Evolutionary conservation across 805 yeast genomes (phyloP).

Genomic region (Pichia deserticola): DNA sequence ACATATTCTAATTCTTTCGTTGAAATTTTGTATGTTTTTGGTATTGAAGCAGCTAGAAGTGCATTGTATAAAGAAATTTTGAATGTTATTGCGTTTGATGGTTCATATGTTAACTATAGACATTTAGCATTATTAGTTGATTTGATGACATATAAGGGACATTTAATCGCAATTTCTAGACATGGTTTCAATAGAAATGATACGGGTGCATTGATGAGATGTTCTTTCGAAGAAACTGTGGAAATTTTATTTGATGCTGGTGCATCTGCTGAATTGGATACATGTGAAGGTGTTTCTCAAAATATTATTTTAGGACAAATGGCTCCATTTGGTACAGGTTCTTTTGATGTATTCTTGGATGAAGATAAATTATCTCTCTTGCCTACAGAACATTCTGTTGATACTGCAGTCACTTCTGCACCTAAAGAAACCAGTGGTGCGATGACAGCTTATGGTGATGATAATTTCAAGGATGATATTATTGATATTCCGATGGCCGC

Average conservation of each 20-base stretch:
- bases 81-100: constrained; percentile 98
- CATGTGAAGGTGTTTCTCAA: constrained; percentile 97
- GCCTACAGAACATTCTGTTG: constrained; percentile 40
- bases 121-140: constrained; percentile 97
- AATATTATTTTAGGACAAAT: constrained; percentile 96
- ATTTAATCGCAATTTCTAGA: constrained; percentile 97
- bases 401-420: constrained; percentile 33
- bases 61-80: constrained; percentile 90
- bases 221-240: constrained; percentile 98
- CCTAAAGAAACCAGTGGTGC: constrained; percentile 59
- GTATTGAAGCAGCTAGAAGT: constrained; percentile 97
- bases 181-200: constrained; percentile 98
- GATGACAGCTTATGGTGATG: constrained; percentile 82
- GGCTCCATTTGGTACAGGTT: constrained; percentile 98
- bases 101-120: constrained; percentile 97
- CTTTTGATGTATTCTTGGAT: constrained; percentile 91
- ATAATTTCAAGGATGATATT: constrained; percentile 57
- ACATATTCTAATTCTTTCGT: constrained; percentile 96
- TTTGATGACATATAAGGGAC: constrained; percentile 98
- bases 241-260: constrained; percentile 97
- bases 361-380: constrained; percentile 71
- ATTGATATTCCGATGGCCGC: constrained; percentile 38
- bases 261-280: constrained; percentile 95
- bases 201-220: constrained; percentile 98
- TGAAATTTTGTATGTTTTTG: constrained; percentile 88